phyloP scores from a whole-genome alignment of 139 green algal genomes.

The Picochlorum sp. region DNA sequence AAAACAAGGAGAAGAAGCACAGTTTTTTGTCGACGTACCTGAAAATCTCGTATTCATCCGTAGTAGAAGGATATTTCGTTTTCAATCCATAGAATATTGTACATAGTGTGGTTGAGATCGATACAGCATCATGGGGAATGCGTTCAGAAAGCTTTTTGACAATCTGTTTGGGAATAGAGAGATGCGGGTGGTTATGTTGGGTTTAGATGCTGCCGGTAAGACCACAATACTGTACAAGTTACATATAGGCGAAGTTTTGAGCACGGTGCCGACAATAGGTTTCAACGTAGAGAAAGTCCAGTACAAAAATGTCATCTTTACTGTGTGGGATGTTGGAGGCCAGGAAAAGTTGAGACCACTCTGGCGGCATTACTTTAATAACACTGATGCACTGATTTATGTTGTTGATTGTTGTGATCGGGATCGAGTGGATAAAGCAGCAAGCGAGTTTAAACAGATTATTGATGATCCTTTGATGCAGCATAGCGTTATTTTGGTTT shows the following conservation, averaged over 20 bases:
- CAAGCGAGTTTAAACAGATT: conserved; percentile 83
- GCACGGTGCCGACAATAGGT: conserved; percentile 89
- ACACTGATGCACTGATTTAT: conserved; percentile 92
- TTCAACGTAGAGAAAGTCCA: conserved; percentile 96
- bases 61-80: neutral
- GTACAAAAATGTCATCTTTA: conserved; percentile 94
- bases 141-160: conserved; percentile 63
- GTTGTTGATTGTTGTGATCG: conserved; percentile 95
- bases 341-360: conserved; percentile 93
- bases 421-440: conserved; percentile 72
- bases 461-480: conserved; percentile 88
- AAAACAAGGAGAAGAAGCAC: too few species aligned
- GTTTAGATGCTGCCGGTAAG: conserved; percentile 94
- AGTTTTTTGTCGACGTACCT: neutral
- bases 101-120: too few species aligned
- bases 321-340: conserved; percentile 92
- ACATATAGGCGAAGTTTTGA: conserved; percentile 92
- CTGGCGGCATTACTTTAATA: conserved; percentile 96
- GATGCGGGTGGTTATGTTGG: conserved; percentile 89
- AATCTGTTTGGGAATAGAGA: conserved; percentile 79
- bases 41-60: neutral
- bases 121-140: conserved; percentile 54
- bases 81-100: conserved; percentile 4
- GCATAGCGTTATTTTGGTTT: conserved; percentile 91
- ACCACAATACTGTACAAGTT: conserved; percentile 98